A percentile compares a stretch with the other conserved stretches of the same genome.
These are phyloP conservation scores for Diophrys sp. DNA, from an alignment of 73 alveolate species.

Conservation along the genomic window DNA sequence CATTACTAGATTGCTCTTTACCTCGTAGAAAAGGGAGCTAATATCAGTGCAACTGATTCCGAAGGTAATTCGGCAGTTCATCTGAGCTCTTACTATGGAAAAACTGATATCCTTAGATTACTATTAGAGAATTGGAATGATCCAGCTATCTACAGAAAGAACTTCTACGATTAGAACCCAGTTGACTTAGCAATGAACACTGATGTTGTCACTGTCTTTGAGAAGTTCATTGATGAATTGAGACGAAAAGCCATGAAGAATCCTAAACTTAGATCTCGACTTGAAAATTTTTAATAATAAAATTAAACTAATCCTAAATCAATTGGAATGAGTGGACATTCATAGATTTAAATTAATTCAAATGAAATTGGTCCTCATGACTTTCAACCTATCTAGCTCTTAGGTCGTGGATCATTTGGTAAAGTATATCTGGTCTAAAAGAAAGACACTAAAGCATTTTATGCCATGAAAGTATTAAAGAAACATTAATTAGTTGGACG, in stretches of 20 bases:
- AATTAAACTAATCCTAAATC: background rate
- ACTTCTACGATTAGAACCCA: constrained; percentile 4
- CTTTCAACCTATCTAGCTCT: background rate
- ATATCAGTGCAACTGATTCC: constrained; percentile 7
- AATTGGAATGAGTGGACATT: background rate
- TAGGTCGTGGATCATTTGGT: constrained; percentile 11
- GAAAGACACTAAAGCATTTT: constrained; percentile 31
- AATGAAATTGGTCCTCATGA: constrained; percentile 23
- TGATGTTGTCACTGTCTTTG: background rate
- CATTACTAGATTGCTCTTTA: constrained; percentile 8
- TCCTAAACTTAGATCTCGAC: background rate
- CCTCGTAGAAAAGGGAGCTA: constrained; percentile 10
- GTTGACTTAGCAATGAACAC: constrained; percentile 17
- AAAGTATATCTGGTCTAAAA: background rate
- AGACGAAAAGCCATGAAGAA: background rate
- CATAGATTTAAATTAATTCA: background rate
- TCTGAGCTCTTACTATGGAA: constrained; percentile 17
- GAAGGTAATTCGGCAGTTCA: constrained; percentile 18
- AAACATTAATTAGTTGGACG: constrained; percentile 81
- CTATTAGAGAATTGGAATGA: background rate
- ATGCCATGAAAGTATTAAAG: constrained; percentile 92
- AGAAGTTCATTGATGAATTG: background rate
- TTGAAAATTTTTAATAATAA: background rate
- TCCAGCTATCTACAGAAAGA: constrained; percentile 4
- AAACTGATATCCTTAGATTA: background rate